A percentile compares a stretch with the other conserved stretches of the same genome.
phyloP scores from a whole-genome alignment of 1,139 yeast species.

The Yamadazyma aaseri region DNA sequence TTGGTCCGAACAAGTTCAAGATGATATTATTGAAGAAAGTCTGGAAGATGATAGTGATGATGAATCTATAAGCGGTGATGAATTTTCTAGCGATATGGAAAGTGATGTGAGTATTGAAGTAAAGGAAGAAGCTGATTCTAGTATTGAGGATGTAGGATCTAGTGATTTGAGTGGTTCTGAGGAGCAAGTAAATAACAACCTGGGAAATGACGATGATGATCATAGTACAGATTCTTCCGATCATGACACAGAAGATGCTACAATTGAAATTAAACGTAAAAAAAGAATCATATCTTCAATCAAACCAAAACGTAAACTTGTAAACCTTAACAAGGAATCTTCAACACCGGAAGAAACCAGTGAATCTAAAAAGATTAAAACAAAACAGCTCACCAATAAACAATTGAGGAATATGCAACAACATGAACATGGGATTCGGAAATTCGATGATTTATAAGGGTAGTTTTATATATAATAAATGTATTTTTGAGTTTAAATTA shows the following conservation, averaged over 20 bases:
- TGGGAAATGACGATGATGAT: slow-evolving; percentile 14
- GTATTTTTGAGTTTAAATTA: no score
- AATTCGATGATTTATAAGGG: slow-evolving; percentile 57
- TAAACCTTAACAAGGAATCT: slow-evolving; percentile 12
- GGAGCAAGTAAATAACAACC: slow-evolving; percentile 15
- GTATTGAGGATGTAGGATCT: slow-evolving; percentile 10
- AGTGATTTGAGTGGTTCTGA: slow-evolving; percentile 12
- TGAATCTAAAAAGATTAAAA: slow-evolving; percentile 28
- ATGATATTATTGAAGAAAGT: slow-evolving; percentile 16
- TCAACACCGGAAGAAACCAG: slow-evolving; percentile 11
- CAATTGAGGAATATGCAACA: slow-evolving; percentile 48
- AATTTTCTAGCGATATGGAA: slow-evolving; percentile 12
- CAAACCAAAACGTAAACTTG: slow-evolving; percentile 17
- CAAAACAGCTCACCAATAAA: slow-evolving; percentile 42
- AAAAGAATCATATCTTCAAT: slow-evolving; percentile 13
- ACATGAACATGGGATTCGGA: slow-evolving; percentile 66
- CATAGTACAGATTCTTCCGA: slow-evolving; percentile 11
- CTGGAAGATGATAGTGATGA: slow-evolving; percentile 16
- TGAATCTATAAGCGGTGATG: slow-evolving; percentile 14
- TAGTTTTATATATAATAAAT: slow-evolving; percentile 1
- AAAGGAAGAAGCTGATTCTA: slow-evolving; percentile 15
- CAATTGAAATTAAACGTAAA: slow-evolving; percentile 14
- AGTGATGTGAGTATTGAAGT: slow-evolving; percentile 10
- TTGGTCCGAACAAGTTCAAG: slow-evolving; percentile 52
- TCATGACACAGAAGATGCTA: slow-evolving; percentile 10